Conservation (phyloP, 345 rosid species). For the Hibiscus mutabilis region DNA sequence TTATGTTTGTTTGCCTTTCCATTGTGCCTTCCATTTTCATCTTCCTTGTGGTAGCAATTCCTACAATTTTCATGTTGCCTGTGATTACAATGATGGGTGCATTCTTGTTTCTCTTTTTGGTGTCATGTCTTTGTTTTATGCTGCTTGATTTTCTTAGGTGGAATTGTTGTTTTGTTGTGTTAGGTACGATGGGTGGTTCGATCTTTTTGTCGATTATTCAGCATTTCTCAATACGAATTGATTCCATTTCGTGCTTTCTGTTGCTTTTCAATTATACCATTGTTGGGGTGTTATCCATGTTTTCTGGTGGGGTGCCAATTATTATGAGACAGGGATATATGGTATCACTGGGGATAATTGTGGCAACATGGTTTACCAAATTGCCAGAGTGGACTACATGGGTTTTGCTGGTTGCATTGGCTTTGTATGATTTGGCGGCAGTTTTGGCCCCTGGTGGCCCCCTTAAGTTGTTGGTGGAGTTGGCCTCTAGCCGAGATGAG, state of each 20-base stretch:
- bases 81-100: not conserved
- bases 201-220: conserved; percentile 73
- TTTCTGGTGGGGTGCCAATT: conserved; percentile 69
- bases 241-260: conserved; percentile 61
- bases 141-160: not conserved
- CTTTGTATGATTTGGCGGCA: conserved; percentile 82
- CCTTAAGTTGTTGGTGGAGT: conserved; percentile 80
- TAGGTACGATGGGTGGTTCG: conserved; percentile 90
- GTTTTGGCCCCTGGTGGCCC: conserved; percentile 98
- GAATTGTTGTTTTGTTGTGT: conserved; percentile 7
- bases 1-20: not conserved
- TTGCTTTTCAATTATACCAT: conserved; percentile 79
- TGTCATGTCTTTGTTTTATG: not conserved
- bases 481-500: conserved; percentile 82
- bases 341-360: conserved; percentile 79
- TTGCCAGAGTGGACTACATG: conserved; percentile 98
- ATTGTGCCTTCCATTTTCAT: not conserved
- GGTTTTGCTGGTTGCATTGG: conserved; percentile 79
- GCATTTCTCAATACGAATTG: conserved; percentile 79
- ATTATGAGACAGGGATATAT: conserved; percentile 76
- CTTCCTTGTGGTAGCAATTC: not conserved
- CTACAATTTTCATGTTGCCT: not conserved
- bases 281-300: conserved; percentile 76
- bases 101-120: not conserved
- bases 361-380: conserved; percentile 93